Percentiles rank a stretch among this genome's conserved stretches.
Conservation (phyloP, 768 basidiomycete genomes). For the Cyclocybe aegerita region DNA sequence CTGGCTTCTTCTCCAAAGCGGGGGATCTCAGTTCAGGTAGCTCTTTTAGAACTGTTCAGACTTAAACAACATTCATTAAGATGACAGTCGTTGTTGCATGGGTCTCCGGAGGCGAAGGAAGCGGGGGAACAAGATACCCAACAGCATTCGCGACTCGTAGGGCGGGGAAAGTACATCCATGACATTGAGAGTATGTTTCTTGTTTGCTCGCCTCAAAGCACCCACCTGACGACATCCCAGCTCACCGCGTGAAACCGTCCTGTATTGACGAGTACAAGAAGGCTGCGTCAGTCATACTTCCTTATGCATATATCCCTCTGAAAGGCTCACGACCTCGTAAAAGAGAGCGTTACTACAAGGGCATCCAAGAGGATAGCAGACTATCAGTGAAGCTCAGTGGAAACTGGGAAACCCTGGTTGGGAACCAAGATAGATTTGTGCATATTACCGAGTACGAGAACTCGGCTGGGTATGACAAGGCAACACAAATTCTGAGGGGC, state of each 20-base stretch:
- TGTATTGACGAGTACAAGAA: conserved; percentile 81
- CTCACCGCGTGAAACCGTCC: conserved; percentile 84
- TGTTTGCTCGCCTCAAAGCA: not conserved
- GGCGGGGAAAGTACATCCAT: conserved; percentile 92
- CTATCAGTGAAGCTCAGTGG: conserved; percentile 88
- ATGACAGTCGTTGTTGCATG: conserved; percentile 81
- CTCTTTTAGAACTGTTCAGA: conserved; percentile 9
- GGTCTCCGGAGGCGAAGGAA: conserved; percentile 86
- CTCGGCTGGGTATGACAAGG: conserved; percentile 84
- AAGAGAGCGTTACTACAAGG: conserved; percentile 84
- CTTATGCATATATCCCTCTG: not conserved
- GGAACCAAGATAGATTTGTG: conserved; percentile 83
- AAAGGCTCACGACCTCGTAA: not conserved
- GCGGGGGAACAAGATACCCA: conserved; percentile 74
- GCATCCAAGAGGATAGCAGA: conserved; percentile 69
- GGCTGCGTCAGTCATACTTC: conserved; percentile 64
- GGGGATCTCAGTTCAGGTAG: conserved; percentile 65
- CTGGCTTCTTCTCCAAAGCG: conserved; percentile 34
- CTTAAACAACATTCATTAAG: conserved; percentile 19
- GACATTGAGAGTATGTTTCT: conserved; percentile 74
- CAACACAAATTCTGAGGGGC: conserved; percentile 56
- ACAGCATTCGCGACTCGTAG: conserved; percentile 88
- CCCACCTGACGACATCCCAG: conserved; percentile 35
- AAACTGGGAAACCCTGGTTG: conserved; percentile 89
- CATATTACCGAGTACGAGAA: conserved; percentile 93